Conservation (phyloP, 768 basidiomycete species). For the Crassisporium funariophilum region DNA sequence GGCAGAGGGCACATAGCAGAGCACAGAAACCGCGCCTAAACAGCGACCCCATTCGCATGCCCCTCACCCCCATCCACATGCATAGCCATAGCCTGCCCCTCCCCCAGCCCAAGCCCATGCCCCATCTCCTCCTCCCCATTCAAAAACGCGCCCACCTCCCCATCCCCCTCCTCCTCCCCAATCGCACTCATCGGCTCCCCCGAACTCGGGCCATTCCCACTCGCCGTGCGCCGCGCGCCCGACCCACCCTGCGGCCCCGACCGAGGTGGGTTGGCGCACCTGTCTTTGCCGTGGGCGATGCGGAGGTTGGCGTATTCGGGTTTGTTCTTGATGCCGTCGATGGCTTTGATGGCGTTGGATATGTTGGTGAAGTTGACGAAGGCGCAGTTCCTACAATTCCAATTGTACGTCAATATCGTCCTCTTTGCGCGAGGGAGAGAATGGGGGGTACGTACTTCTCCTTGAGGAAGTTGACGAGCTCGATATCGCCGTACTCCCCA, state of each 20-base stretch:
- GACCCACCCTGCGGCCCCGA: slow-evolving; percentile 76
- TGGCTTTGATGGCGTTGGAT: slow-evolving; percentile 96
- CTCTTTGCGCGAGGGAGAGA: too few species aligned
- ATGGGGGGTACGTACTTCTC: slow-evolving; percentile 73
- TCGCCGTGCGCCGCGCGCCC: slow-evolving; percentile 48
- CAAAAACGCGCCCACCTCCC: slow-evolving; percentile 30
- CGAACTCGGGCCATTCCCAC: slow-evolving; percentile 33
- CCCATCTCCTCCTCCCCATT: slow-evolving; percentile 32
- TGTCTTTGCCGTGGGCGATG: slow-evolving; percentile 94
- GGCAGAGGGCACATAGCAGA: slow-evolving; percentile 8
- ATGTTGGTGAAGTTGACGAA: slow-evolving; percentile 97
- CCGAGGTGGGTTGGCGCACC: slow-evolving; percentile 91
- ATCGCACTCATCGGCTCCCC: slow-evolving; percentile 40
- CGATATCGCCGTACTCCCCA: slow-evolving; percentile 94
- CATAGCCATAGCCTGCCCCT: slow-evolving; percentile 37
- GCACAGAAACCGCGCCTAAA: slow-evolving; percentile 15
- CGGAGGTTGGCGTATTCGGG: slow-evolving; percentile 88
- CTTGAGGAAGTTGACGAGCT: slow-evolving; percentile 93
- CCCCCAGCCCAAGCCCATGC: slow-evolving; percentile 29
- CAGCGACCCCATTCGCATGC: slow-evolving; percentile 32
- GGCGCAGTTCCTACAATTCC: slow-evolving; percentile 75
- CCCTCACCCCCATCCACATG: slow-evolving; percentile 42
- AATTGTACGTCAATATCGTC: too few species aligned
- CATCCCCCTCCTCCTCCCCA: slow-evolving; percentile 38
- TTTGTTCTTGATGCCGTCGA: slow-evolving; percentile 91